phyloP scores from a whole-genome alignment of 108 stramenopile species.

The Aurantiochytrium sp. region DNA sequence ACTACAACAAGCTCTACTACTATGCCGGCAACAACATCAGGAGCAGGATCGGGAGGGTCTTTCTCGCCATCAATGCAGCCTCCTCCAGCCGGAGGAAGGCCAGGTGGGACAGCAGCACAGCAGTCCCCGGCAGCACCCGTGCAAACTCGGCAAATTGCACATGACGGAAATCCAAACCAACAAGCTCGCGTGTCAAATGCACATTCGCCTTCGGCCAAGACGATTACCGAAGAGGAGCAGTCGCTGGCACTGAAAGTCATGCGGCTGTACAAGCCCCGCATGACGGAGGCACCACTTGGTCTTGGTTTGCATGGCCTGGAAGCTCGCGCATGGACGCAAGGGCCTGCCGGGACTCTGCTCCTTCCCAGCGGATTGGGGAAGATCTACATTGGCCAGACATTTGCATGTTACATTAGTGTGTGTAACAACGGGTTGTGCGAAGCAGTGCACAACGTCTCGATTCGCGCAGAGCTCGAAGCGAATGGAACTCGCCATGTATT shows the following conservation, averaged over 20 bases:
- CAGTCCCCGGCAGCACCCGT: background rate
- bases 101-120: background rate
- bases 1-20: too few relatives aligned
- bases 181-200: too few relatives aligned
- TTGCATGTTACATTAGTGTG: background rate
- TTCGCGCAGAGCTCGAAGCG: background rate
- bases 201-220: background rate
- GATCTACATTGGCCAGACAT: constrained; percentile 1
- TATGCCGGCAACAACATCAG: too few relatives aligned
- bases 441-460: background rate
- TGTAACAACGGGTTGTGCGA: background rate
- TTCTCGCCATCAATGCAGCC: too few relatives aligned
- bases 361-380: background rate
- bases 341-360: background rate
- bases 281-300: background rate
- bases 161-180: too few relatives aligned
- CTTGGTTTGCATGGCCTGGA: background rate
- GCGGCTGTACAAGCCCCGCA: background rate
- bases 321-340: background rate
- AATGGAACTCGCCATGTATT: background rate
- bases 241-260: constrained; percentile 10
- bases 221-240: background rate
- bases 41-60: too few relatives aligned
- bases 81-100: too few relatives aligned
- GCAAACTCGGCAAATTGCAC: background rate